phyloP scores from a whole-genome alignment of 805 yeast species.

The Myxozyma melibiosi region DNA sequence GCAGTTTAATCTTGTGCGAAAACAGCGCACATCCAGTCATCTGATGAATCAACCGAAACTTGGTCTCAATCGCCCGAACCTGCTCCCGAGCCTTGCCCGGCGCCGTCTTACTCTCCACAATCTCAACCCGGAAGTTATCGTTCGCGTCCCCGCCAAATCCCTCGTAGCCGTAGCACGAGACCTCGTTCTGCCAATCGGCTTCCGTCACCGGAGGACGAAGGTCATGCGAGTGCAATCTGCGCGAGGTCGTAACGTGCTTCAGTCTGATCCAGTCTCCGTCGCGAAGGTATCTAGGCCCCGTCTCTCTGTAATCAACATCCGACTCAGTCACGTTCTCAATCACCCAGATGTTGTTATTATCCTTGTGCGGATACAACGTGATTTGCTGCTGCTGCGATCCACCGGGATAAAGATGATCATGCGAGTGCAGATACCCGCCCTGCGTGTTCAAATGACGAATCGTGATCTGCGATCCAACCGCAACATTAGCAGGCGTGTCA shows the following conservation, averaged over 20 bases:
- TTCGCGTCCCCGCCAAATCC: conserved; percentile 66
- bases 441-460: conserved; percentile 68
- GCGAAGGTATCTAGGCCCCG: conserved; percentile 51
- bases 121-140: conserved; percentile 69
- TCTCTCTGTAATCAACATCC: conserved; percentile 35
- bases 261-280: conserved; percentile 64
- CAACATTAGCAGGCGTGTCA: conserved; percentile 64
- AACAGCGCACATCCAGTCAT: conserved; percentile 70
- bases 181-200: conserved; percentile 87
- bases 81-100: conserved; percentile 45
- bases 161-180: conserved; percentile 67
- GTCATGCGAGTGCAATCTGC: conserved; percentile 69
- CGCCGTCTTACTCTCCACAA: conserved; percentile 46
- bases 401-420: conserved; percentile 59
- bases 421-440: conserved; percentile 84
- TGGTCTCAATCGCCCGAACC: conserved; percentile 62
- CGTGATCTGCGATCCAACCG: conserved; percentile 70
- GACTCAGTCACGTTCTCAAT: conserved; percentile 43
- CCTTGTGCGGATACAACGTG: conserved; percentile 63
- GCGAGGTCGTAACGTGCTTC: conserved; percentile 70
- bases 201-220: conserved; percentile 85
- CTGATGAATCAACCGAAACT: conserved; percentile 67
- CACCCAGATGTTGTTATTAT: conserved; percentile 75
- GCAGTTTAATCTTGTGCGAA: conserved; percentile 72
- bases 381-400: conserved; percentile 81